phyloP scores from a whole-genome alignment of 805 yeast genomes.

The Starmerella vaccinii region DNA sequence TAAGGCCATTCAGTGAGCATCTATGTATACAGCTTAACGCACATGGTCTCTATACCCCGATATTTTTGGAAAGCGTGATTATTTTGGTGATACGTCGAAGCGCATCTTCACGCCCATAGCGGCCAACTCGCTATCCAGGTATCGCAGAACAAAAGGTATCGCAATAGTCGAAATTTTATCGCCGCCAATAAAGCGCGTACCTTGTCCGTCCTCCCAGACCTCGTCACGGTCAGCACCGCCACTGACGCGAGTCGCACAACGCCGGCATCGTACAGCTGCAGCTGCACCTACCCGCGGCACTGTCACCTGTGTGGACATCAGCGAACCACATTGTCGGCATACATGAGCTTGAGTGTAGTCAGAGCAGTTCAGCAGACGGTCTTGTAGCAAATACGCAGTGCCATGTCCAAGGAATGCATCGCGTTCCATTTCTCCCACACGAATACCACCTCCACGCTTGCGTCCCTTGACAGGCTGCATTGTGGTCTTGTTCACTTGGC shows the following conservation, averaged over 20 bases:
- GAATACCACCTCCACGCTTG: constrained; percentile 97
- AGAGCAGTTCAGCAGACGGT: constrained; percentile 85
- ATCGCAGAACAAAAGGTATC: constrained; percentile 90
- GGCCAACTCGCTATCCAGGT: constrained; percentile 85
- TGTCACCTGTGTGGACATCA: constrained; percentile 77
- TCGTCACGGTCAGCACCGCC: constrained; percentile 37
- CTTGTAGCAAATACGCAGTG: constrained; percentile 88
- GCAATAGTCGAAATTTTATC: constrained; percentile 90
- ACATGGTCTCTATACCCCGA: too few relatives aligned
- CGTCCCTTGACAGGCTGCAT: constrained; percentile 99
- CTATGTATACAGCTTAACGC: too few relatives aligned
- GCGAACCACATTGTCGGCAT: constrained; percentile 88
- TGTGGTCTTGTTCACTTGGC: constrained; percentile 92
- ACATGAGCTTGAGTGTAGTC: constrained; percentile 87
- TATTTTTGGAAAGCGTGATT: constrained; percentile 7
- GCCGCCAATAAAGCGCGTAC: constrained; percentile 85
- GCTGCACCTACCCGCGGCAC: constrained; percentile 83
- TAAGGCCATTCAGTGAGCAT: too few relatives aligned
- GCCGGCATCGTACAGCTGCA: constrained; percentile 75
- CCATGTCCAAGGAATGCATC: constrained; percentile 99
- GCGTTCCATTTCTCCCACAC: constrained; percentile 99
- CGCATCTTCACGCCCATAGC: constrained; percentile 97
- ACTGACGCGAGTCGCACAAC: constrained; percentile 66
- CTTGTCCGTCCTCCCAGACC: constrained; percentile 96
- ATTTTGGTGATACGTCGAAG: constrained; percentile 62